Evolutionary conservation across 352 stramenopile species (phyloP), one percentile per base, ranked within the genome.

Genomic region (Thraustotheca clavata): DNA sequence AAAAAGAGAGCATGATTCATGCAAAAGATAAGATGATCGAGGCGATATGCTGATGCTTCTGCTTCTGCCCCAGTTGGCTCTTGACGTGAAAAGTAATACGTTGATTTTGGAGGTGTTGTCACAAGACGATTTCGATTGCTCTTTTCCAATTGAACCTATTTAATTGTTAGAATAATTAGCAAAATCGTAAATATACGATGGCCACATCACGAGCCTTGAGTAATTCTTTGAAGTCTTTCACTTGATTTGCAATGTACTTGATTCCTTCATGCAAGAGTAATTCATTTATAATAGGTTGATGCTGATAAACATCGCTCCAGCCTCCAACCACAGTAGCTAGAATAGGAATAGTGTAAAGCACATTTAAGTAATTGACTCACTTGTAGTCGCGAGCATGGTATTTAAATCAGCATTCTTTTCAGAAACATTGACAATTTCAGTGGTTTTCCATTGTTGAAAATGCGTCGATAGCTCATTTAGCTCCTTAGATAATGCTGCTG

Each of bases 231-330:
- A 90, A 74, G 39, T 74, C 79, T 9, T 67, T 75, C 29, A 73
- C 67, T 66, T 90, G 80, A 31, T 74, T 70, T 4, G 75, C 70
- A 54, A 90, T 62, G 60, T 88, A 90, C 55, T 82, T 83, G 66
- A 86, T 50, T 43, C 73, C 76, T 62, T 87, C 81, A 40, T 88
- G 73, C 29, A 90, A 60, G 34, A 85, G 65, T 4, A 90, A 63
- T 60, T 87, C 81, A 68, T 84, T 82, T 20, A 88, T 83, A n/a
- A 49, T 69, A 22, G 80, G 76, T 34, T 86, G 75, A 57, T 83
- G 77, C 18, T 59, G 72, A 16, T 71, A 57, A 16, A 77, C 68
- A 39, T 86, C 72, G 41, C 72, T 76, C 80, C 80, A 90, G 4
- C 69, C 57, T 2, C 59, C 65, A 24, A 86, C 67, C 5, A 70